Conservation (phyloP, 148 eudicot species). For the Euryodendron excelsum region DNA sequence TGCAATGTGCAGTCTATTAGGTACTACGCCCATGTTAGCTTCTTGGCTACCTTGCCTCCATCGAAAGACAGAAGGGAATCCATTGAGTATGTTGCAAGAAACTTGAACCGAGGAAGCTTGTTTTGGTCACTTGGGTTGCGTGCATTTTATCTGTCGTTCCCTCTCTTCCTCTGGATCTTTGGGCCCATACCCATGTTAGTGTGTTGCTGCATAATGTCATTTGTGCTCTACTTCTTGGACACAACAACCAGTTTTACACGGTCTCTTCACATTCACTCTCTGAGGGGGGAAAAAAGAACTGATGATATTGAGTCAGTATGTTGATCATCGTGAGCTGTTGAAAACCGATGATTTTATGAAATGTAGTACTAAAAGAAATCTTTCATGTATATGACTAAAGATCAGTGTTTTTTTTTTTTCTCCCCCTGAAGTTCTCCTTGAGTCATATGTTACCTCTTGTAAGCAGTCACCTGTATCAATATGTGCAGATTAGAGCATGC, state of each 20-base stretch:
- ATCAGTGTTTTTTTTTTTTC: no score
- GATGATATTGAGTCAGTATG: constrained; percentile 5
- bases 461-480: background rate
- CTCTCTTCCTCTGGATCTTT: constrained; percentile 79
- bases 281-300: constrained; percentile 20
- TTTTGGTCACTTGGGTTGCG: constrained; percentile 85
- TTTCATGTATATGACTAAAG: no score
- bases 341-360: no score
- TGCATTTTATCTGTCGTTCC: constrained; percentile 79
- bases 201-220: constrained; percentile 51
- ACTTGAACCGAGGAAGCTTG: constrained; percentile 63
- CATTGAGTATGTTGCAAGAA: constrained; percentile 59
- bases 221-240: constrained; percentile 71
- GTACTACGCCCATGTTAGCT: constrained; percentile 82
- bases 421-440: background rate
- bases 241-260: constrained; percentile 65
- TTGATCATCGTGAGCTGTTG: background rate
- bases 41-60: constrained; percentile 61
- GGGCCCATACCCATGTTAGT: constrained; percentile 81
- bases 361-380: no score
- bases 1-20: constrained; percentile 71
- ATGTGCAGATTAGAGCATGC: background rate
- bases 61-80: constrained; percentile 40
- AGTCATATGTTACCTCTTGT: background rate
- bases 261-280: constrained; percentile 48